Evolutionary conservation across 306 rosid genomes (phyloP), one percentile per base, ranked within the genome.

Genomic region (Cicer chorassanicum): DNA sequence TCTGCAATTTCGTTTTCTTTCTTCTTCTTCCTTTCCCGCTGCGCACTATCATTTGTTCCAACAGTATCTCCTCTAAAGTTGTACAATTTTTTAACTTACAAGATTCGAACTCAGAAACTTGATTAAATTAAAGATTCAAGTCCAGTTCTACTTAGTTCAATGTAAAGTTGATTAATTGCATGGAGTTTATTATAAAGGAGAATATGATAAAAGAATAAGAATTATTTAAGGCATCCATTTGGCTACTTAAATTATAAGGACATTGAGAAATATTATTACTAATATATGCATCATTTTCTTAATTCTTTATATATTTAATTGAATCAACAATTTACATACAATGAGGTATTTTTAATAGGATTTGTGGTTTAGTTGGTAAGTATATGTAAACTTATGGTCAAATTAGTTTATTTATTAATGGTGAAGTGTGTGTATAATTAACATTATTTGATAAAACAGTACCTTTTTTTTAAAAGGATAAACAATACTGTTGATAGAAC

Each of bases 391-490:
- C 12, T 9, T 48, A 6, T 51, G 38, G 11, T 41, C 6, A 9
- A 38, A 36, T 38, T 62, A 13, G 45, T 62, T 60, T 42, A 13
- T 60, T 39, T 2, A 45, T 38, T 38, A 38, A n/a, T 34, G 7
- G 45, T 62, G 67, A n/a, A n/a, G 21, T 36, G 9, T 61, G 45
- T n/a, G 67, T 38, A 36, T 36, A 45, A 62, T 62, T 62, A 62
- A 45, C 67, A 38, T 39, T 34, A 21, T 21, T 21, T 21, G 24
- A 21, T 21, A 21, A 21, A 21, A 21, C 24, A 21, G 24, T 21
- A 21, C 24, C 24, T 2, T 21, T 21, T 21, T 21, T 21, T 21
- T 1, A 18, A 21, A 21, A 21, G 24, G 2, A 21, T 21, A 21
- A 21, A 21, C 24, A 21, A 21, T 21, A 21, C 24, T 21, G 24